Evolutionary conservation across 202 grass and related monocot species (phyloP), one percentile per base, ranked within the genome.

Genomic region (Zizania palustris): DNA sequence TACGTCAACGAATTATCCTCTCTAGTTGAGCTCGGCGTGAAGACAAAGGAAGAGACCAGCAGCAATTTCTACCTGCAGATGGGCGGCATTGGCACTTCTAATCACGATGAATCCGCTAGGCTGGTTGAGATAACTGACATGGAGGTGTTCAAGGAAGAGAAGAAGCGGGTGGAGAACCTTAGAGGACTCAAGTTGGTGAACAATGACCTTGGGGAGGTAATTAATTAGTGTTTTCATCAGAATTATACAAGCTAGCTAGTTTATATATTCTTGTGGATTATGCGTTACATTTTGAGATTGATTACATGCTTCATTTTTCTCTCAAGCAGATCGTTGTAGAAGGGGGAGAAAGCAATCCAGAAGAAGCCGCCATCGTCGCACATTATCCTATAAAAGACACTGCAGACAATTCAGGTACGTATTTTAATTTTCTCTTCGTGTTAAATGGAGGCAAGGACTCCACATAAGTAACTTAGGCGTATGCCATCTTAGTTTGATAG

Each of bases 141-240:
- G 65, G 87, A 85, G 38, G 89, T 89, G 70, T 84, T 92, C 60
- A 79, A 85, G 70, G 83, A 90, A 67, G 87, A 90, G 62, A 98
- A 84, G 67, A 94, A 79, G 56, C 67, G 63, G 75, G 68, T 59
- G 13, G 91, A 97, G 86, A 97, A 91, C 85, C 83, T 93, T 53
- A 88, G 85, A 86, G 85, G 90, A 72, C 60, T 91, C 61, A 89
- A 79, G 71, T 58, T 91, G 71, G 63, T 85, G 54, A 90, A 93
- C 75, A 90, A 87, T 89, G 86, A 91, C 38, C 84, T 93, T 20
- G 85, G 82, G 79, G 90, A 93, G 85, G 93, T 97, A 91, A 63
- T 13, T 80, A 19, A 42, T 76, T 65, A n/a, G n/a, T n/a, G n/a
- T 60, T 21, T 71, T 51, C 34, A 61, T 28, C 38, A 61, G n/a